Evolutionary conservation across 192 early-diverging fungal species (phyloP).

Genomic region (Paraglomus brasilianum): DNA sequence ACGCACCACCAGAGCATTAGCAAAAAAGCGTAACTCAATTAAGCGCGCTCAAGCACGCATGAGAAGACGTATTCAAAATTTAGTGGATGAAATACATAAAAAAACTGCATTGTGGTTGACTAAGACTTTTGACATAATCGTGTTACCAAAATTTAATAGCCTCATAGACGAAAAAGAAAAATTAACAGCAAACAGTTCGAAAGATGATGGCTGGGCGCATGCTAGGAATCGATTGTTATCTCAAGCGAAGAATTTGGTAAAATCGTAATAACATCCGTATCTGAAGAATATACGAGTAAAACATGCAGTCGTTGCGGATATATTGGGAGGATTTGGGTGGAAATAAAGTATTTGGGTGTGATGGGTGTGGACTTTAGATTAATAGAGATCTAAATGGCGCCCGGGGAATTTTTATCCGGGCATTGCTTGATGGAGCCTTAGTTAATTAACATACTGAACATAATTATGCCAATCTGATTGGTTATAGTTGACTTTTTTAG

Average conservation of each 20-base stretch:
- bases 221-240: conserved; percentile 15
- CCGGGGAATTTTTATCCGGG: too few species aligned
- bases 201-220: conserved; percentile 14
- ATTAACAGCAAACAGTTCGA: conserved; percentile 6
- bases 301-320: conserved; percentile 4
- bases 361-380: background rate
- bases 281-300: conserved; percentile 10
- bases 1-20: conserved; percentile 14
- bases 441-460: too few species aligned
- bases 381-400: too few species aligned
- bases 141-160: conserved; percentile 10
- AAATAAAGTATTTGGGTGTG: background rate
- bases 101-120: conserved; percentile 3
- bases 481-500: too few species aligned
- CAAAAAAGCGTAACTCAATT: conserved; percentile 19
- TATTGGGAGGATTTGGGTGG: background rate
- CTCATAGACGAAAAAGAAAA: conserved; percentile 10
- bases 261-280: conserved; percentile 9
- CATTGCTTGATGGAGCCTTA: too few species aligned
- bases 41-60: conserved; percentile 22
- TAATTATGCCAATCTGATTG: too few species aligned
- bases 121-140: conserved; percentile 23
- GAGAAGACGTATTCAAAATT: conserved; percentile 25
- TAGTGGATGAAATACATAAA: conserved; percentile 23
- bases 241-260: conserved; percentile 17